Conservation (phyloP, 768 basidiomycete genomes). For the Rhizopogon sp. region DNA sequence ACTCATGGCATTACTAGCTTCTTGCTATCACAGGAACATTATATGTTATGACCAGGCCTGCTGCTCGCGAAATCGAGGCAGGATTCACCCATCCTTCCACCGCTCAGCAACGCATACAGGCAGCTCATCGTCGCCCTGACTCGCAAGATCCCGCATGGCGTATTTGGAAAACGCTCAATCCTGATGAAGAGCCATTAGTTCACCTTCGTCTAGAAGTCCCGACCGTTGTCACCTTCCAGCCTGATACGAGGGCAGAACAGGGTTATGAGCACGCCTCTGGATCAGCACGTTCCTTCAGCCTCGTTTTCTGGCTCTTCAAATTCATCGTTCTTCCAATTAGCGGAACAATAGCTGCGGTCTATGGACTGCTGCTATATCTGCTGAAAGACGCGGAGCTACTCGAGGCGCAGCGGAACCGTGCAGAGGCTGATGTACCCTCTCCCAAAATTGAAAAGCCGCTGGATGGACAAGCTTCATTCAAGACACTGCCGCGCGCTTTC, state of each 20-base stretch:
- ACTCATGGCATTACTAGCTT: slow-evolving; percentile 41
- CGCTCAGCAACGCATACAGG: slow-evolving; percentile 31
- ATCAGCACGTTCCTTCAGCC: slow-evolving; percentile 48
- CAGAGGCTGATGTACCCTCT: slow-evolving; percentile 36
- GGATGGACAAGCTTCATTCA: slow-evolving; percentile 48
- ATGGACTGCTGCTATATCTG: slow-evolving; percentile 75
- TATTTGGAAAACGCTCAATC: slow-evolving; percentile 78
- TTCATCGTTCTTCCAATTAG: slow-evolving; percentile 85
- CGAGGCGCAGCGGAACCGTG: slow-evolving; percentile 73
- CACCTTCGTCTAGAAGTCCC: slow-evolving; percentile 83
- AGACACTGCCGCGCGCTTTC: slow-evolving; percentile 77
- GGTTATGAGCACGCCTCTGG: slow-evolving; percentile 29
- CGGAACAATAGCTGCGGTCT: slow-evolving; percentile 68
- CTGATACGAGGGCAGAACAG: slow-evolving; percentile 27
- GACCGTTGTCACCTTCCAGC: slow-evolving; percentile 62
- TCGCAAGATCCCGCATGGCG: slow-evolving; percentile 51
- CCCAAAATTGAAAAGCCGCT: slow-evolving; percentile 23
- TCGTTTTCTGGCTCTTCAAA: slow-evolving; percentile 70
- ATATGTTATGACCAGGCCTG: slow-evolving; percentile 65
- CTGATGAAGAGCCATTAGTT: slow-evolving; percentile 54
- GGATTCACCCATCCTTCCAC: slow-evolving; percentile 11
- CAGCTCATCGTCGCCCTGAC: slow-evolving; percentile 24
- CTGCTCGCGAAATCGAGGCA: slow-evolving; percentile 25
- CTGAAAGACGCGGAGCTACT: slow-evolving; percentile 89
- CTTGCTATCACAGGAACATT: slow-evolving; percentile 71